Percentiles rank a stretch among this genome's conserved stretches.
These are phyloP conservation scores for Cercospora sojina DNA, from an alignment of 2,329 filamentous ascomycete genomes.

Conservation along the genomic window DNA sequence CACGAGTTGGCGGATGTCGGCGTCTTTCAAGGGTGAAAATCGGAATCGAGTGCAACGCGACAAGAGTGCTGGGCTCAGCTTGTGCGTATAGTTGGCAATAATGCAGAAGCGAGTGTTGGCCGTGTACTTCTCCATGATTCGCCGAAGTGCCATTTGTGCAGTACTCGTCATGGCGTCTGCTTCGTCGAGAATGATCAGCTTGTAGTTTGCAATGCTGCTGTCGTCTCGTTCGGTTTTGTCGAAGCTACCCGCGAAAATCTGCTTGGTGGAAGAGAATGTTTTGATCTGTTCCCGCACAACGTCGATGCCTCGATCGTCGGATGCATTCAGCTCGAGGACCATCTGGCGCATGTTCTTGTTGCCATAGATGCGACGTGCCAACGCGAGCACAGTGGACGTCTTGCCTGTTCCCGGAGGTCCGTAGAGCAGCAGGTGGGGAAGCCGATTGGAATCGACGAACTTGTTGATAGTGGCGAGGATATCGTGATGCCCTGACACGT, in stretches of 20 bases:
- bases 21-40: slow-evolving; percentile 89
- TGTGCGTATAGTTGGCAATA: slow-evolving; percentile 98
- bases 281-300: slow-evolving; percentile 99
- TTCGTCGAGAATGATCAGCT: slow-evolving; percentile 96
- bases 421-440: slow-evolving; percentile 95
- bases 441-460: slow-evolving; percentile 88
- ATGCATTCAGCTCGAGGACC: slow-evolving; percentile 96
- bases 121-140: slow-evolving; percentile 99
- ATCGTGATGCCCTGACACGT: slow-evolving; percentile 95
- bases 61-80: slow-evolving; percentile 86
- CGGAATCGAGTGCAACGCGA: slow-evolving; percentile 93
- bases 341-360: slow-evolving; percentile 92
- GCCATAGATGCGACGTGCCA: slow-evolving; percentile 91
- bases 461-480: slow-evolving; percentile 97
- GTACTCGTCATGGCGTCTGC: slow-evolving; percentile 99
- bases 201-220: slow-evolving; percentile 69
- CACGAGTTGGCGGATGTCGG: slow-evolving; percentile 79
- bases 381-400: slow-evolving; percentile 91
- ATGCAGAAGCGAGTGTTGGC: slow-evolving; percentile 97
- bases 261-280: slow-evolving; percentile 96
- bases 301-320: slow-evolving; percentile 95
- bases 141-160: slow-evolving; percentile 91
- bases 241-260: slow-evolving; percentile 70
- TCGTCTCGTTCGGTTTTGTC: slow-evolving; percentile 33
- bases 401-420: slow-evolving; percentile 96